Evolutionary conservation across 495 filamentous ascomycete genomes (phyloP), one percentile per base, ranked within the genome.

Genomic region (Xylaria grammica): DNA sequence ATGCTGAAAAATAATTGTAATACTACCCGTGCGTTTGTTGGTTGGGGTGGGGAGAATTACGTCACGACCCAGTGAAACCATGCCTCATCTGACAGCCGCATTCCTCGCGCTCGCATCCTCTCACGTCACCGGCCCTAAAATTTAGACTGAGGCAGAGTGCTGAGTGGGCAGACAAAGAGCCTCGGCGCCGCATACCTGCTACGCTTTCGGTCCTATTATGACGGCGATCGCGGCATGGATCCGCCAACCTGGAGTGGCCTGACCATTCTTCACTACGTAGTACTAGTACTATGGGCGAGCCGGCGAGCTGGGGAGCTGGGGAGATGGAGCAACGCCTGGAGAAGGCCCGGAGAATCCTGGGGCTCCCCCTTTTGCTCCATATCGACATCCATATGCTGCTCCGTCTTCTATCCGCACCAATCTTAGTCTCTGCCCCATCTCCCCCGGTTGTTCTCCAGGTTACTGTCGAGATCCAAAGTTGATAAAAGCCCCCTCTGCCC

Each of bases 191-290:
- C 0, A 4, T n/a, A 13, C 8, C 17, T 24, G 36, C 17, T 29
- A 46, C 10, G 26, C 27, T 58, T 58, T 59, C 56, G 56, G 56
- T 59, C 56, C 56, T 59, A 59, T 48, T 59, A 34, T 36, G 19
- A 34, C 24, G 56, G 42, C 42, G 27, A 59, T 46, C 56, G 48
- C 11, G 40, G 17, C 10, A 17, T n/a, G 56, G 56, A 19, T 59
- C 42, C 17, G 56, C 32, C 26, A 42, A 32, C 53, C 53, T 56
- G 53, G 52, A 56, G 53, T n/a, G n/a, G n/a, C n/a, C n/a, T n/a
- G n/a, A n/a, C n/a, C n/a, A n/a, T n/a, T n/a, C n/a, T n/a, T n/a
- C 40, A 42, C 34, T 3, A 42, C 8, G 8, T 17, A 42, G 40
- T 15, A 42, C 40, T 27, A 24, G 27, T 17, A 15, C 56, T 15